These are phyloP conservation scores for Podospora fimiseda DNA, from an alignment of 495 filamentous ascomycete species.

Conservation along the genomic window DNA sequence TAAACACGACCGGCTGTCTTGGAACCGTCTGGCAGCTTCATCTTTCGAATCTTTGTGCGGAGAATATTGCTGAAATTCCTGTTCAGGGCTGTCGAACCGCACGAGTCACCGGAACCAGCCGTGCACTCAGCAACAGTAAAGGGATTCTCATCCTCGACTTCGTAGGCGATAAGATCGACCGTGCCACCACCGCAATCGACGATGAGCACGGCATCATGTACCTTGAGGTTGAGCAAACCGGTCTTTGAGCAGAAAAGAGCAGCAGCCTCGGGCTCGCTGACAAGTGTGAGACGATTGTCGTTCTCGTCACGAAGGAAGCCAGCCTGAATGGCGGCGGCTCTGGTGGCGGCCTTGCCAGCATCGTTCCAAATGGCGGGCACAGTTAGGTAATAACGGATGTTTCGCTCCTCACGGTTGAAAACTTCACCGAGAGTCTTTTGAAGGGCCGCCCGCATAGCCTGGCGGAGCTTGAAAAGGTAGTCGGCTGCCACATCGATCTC, in stretches of 20 bases:
- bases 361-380: conserved; percentile 75
- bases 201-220: conserved; percentile 67
- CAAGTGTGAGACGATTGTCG: conserved; percentile 64
- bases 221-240: conserved; percentile 64
- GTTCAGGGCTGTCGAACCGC: conserved; percentile 67
- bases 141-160: conserved; percentile 68
- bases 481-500: conserved; percentile 72
- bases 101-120: conserved; percentile 68
- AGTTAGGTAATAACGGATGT: conserved; percentile 67
- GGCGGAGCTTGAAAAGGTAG: conserved; percentile 69
- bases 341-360: conserved; percentile 64
- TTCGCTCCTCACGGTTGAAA: conserved; percentile 68
- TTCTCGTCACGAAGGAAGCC: conserved; percentile 70
- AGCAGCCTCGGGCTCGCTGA: conserved; percentile 67
- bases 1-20: conserved; percentile 69
- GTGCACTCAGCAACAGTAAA: conserved; percentile 72
- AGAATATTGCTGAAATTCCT: conserved; percentile 72
- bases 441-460: conserved; percentile 64
- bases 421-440: conserved; percentile 74
- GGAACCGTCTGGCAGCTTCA: conserved; percentile 70
- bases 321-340: conserved; percentile 67
- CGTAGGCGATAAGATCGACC: conserved; percentile 71
- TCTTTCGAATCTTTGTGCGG: conserved; percentile 69
- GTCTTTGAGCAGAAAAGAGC: conserved; percentile 71
- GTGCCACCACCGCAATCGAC: conserved; percentile 72